Evolutionary conservation across 2,329 filamentous ascomycete species (phyloP), one percentile per base, ranked within the genome.

Genomic region (Colletotrichum melonis): DNA sequence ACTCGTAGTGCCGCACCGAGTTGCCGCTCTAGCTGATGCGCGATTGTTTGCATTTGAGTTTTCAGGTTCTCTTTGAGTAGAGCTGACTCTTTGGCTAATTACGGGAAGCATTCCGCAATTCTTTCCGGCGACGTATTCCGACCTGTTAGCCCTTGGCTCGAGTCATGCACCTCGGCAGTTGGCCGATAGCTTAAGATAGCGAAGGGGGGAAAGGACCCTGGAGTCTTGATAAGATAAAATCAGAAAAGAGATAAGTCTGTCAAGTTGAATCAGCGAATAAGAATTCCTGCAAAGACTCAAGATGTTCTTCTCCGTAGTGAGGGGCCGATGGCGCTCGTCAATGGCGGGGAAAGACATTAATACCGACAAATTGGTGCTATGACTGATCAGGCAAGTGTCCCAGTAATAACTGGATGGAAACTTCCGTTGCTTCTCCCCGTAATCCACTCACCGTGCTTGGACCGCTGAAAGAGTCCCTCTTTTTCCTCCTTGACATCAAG

Each of bases 381-480:
- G 42, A 46, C 67, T 7, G 28, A 69, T 30, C 4, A 46, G 66
- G 70, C 46, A 60, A 64, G 42, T 12, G 42, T 49, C 46, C 19
- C 55, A 42, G 3, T 35, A 9, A 46, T 38, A 11, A 6, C 64
- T 49, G 30, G 14, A 5, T 64, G 66, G 46, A 28, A 63, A 64
- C 55, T 63, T 72, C 69, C 66, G 66, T 49, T 64, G 54, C 46
- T 30, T 63, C 49, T 52, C 35, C 19, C 35, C 52, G 19, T 4
- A 52, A 24, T 54, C 69, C 69, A 72, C 69, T 63, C 57, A 11
- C 14, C 35, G 14, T 68, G 46, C 56, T 30, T 55, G 28, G 54
- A 19, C 64, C 56, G 35, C 38, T 46, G 22, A 42, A n/a, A 32
- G 38, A 54, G 69, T 62, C 58, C 69, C 65, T 72, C 66, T 69